Base-by-base conservation (phyloP, 495 filamentous ascomycete genomes). In the Aspergillus kassunensis region DNA sequence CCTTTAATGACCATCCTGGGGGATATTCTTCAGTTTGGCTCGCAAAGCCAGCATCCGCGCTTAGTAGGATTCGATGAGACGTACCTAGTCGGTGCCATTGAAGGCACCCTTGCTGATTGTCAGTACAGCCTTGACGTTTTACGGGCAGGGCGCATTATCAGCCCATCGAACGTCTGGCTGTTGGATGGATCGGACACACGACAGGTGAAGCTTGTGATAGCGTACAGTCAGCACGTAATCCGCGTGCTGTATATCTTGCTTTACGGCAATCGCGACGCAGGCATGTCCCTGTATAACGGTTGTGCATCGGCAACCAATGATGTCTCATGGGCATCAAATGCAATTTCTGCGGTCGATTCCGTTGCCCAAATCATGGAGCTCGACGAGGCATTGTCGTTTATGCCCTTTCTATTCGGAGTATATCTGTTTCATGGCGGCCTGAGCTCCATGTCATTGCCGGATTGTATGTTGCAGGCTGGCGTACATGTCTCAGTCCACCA, bases 1-100 rank as follows among this genome's bases (percentile, higher is more conserved):
- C 89, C 88, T 30, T 67, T 92, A 50, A 90, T 91, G 83, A 84
- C 85, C 18, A 88, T 92, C 49, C 74, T 92, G 20, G 88, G 88
- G 19, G 85, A 90, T 70, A 87, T 90, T 43, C 88, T 91, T 50
- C 88, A 92, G 56, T 72, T 92, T 36, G 84, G 88, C 58, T 87
- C 89, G 60, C 82, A 84, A 15, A 77, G 81, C 49, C 87, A 88
- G 63, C 86, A 89, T 58, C 88, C 88, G 4, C 78, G 84, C 34
- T 85, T 90, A 59, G 86, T 85, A 20, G 66, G 31, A 2, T 44
- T 48, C 20, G 42, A 49, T 12, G 44, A 35, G 6, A 4, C 45
- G 10, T 29, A 7, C 12, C 30, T 29, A 5, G 7, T 29, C n/a
- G 1, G 15, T 20, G n/a, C 21, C 1, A 42, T 42, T 10, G 33